phyloP scores from a whole-genome alignment of 1,284 basidiomycete species.

The Moesziomyces aphidis region DNA sequence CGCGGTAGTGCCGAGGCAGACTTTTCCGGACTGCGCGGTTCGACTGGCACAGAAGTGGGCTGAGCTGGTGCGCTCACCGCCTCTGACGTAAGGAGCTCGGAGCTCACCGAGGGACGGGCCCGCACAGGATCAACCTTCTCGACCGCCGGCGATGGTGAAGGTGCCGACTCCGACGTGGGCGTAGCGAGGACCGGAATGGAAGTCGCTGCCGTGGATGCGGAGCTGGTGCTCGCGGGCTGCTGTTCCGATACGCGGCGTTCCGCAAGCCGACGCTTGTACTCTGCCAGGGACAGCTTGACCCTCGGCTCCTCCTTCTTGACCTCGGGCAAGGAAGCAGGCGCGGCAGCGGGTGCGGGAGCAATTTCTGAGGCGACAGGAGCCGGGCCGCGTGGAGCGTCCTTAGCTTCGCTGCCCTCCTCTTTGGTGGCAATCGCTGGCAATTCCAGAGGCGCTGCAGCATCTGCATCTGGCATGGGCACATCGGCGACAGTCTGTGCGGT shows the following conservation, averaged over 20 bases:
- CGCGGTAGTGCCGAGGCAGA: constrained; percentile 16
- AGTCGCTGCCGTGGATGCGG: background rate
- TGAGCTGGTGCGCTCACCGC: background rate
- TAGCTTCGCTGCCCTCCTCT: constrained; percentile 7
- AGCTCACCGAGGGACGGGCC: background rate
- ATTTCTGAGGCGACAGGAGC: background rate
- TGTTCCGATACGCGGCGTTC: constrained; percentile 55
- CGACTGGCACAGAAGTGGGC: constrained; percentile 2
- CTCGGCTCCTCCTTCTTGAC: constrained; percentile 54
- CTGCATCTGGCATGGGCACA: background rate
- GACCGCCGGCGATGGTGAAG: constrained; percentile 24
- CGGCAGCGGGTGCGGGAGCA: constrained; percentile 1
- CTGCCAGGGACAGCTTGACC: constrained; percentile 62
- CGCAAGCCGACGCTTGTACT: constrained; percentile 65
- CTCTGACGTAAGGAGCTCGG: background rate
- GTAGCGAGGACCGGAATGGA: constrained; percentile 23
- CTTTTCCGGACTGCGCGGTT: constrained; percentile 17
- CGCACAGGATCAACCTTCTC: constrained; percentile 22
- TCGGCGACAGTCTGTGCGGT: background rate
- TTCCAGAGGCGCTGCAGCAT: background rate
- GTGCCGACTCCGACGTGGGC: constrained; percentile 20
- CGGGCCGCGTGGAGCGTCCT: background rate
- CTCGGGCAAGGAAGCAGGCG: constrained; percentile 16
- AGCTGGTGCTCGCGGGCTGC: constrained; percentile 11
- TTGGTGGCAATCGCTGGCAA: constrained; percentile 4